phyloP scores from a whole-genome alignment of 352 stramenopile genomes.

The Thraustochytrium striatum region DNA sequence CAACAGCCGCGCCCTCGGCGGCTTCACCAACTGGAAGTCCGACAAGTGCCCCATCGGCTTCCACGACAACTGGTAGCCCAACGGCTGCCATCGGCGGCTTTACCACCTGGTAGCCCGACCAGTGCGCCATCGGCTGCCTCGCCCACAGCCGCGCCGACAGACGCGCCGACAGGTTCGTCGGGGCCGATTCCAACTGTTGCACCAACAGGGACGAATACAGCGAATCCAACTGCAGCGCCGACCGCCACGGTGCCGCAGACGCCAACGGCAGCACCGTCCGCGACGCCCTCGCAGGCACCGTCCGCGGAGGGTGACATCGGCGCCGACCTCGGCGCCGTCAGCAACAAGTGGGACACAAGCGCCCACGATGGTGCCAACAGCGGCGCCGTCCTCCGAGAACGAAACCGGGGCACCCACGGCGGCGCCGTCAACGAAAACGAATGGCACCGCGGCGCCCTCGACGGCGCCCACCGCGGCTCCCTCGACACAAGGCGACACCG shows the following conservation, averaged over 20 bases:
- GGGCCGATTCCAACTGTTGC: neutral
- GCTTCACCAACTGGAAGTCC: neutral
- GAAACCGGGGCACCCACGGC: neutral
- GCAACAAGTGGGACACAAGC: no score
- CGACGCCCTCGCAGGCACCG: no score
- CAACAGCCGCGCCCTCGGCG: neutral
- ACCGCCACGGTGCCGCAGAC: neutral
- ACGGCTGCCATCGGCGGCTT: neutral
- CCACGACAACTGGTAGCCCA: neutral
- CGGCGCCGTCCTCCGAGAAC: no score
- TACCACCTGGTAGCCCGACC: neutral
- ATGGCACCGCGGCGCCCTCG: no score
- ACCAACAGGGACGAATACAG: neutral
- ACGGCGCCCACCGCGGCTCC: neutral
- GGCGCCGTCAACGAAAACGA: neutral
- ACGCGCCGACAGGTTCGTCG: neutral
- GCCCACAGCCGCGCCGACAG: no score
- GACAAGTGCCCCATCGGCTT: neutral
- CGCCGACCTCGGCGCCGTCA: neutral
- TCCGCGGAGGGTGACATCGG: neutral
- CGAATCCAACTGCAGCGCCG: neutral
- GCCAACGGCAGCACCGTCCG: no score
- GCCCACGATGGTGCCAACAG: neutral
- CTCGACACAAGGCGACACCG: neutral
- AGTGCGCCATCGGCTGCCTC: neutral